These are phyloP conservation scores for Phytophthora meadii DNA, from an alignment of 352 stramenopile genomes.

Conservation along the genomic window DNA sequence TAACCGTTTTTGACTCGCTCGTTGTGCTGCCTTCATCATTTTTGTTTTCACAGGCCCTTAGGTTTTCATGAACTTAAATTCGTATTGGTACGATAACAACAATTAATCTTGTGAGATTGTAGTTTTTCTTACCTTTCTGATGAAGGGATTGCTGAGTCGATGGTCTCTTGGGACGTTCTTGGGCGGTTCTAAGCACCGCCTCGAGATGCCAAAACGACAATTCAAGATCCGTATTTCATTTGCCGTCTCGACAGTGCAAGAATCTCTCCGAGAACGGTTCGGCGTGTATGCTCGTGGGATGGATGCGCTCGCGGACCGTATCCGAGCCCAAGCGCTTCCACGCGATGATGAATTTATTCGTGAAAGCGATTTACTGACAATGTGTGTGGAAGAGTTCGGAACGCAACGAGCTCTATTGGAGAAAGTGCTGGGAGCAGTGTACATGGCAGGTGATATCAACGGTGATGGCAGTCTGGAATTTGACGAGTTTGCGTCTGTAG, in stretches of 20 bases:
- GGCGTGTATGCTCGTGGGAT: slow-evolving; percentile 67
- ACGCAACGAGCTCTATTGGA: slow-evolving; percentile 59
- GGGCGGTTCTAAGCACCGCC: slow-evolving; percentile 55
- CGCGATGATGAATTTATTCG: slow-evolving; percentile 70
- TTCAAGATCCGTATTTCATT: slow-evolving; percentile 70
- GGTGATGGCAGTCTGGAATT: slow-evolving; percentile 74
- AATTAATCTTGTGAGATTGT: neutral
- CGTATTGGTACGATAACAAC: slow-evolving; percentile 46
- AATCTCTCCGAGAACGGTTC: slow-evolving; percentile 67
- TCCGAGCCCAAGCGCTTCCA: slow-evolving; percentile 45
- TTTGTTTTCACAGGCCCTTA: slow-evolving; percentile 38
- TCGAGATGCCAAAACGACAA: slow-evolving; percentile 56
- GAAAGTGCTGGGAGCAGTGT: slow-evolving; percentile 77
- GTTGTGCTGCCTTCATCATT: slow-evolving; percentile 11
- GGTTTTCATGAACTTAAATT: slow-evolving; percentile 84
- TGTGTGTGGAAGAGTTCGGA: slow-evolving; percentile 72
- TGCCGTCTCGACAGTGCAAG: slow-evolving; percentile 58
- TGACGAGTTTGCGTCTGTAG: slow-evolving; percentile 75
- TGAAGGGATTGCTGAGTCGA: slow-evolving; percentile 58
- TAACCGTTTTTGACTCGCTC: slow-evolving; percentile 25
- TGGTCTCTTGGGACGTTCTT: slow-evolving; percentile 72
- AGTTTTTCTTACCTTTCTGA: neutral
- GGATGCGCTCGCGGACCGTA: slow-evolving; percentile 47
- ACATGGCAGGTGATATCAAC: slow-evolving; percentile 71
- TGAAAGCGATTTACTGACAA: slow-evolving; percentile 61